These are phyloP conservation scores for Malus hybrid DNA, from an alignment of 331 rosid genomes.

Conservation along the genomic window DNA sequence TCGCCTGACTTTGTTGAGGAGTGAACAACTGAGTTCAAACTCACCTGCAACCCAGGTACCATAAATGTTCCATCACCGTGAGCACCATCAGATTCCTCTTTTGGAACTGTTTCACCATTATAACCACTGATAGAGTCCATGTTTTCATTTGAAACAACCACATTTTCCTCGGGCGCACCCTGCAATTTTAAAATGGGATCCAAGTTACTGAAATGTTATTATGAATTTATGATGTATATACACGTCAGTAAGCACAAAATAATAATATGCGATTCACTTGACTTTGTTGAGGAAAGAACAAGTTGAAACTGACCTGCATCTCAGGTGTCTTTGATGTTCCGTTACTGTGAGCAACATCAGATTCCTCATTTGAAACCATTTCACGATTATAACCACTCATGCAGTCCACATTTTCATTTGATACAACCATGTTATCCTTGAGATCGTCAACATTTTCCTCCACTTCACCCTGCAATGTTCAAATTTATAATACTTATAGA, in stretches of 20 bases:
- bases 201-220: background rate
- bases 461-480: constrained; percentile 22
- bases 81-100: background rate
- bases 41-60: background rate
- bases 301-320: background rate
- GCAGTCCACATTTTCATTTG: background rate
- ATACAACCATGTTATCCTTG: constrained; percentile 11
- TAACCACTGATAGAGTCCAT: background rate
- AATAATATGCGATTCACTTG: background rate
- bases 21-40: background rate
- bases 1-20: background rate
- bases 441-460: constrained; percentile 15
- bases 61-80: background rate
- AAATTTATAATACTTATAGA: background rate
- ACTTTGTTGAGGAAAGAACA: background rate
- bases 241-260: background rate
- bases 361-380: background rate
- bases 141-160: background rate
- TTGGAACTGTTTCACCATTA: background rate
- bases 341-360: background rate
- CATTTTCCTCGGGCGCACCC: constrained; percentile 18
- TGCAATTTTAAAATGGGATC: background rate
- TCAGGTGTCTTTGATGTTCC: background rate
- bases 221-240: background rate
- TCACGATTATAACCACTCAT: background rate